Conservation (phyloP, 2,329 filamentous ascomycete genomes). For the Remersonia thermophila region DNA sequence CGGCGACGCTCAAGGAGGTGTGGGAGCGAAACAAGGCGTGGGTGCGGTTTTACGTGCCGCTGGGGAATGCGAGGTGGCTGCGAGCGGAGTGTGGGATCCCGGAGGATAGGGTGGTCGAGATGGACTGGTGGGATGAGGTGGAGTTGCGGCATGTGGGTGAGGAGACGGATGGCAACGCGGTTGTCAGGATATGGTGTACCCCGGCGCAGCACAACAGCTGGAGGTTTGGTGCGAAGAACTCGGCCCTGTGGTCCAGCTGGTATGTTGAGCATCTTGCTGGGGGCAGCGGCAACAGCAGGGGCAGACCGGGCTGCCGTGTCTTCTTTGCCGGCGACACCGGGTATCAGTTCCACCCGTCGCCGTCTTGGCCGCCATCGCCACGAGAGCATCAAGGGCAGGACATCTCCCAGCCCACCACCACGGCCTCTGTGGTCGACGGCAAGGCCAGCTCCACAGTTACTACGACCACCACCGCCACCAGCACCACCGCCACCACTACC, state of each 20-base stretch:
- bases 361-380: slow-evolving; percentile 16
- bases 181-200: slow-evolving; percentile 46
- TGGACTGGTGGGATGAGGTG: slow-evolving; percentile 65
- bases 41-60: slow-evolving; percentile 52
- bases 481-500: too few relatives aligned
- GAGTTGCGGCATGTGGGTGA: slow-evolving; percentile 27
- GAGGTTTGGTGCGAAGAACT: slow-evolving; percentile 43
- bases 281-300: not conserved
- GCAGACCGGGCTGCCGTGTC: slow-evolving; percentile 37
- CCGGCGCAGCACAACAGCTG: slow-evolving; percentile 58
- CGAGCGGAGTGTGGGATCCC: slow-evolving; percentile 37
- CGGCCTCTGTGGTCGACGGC: too few relatives aligned
- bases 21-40: slow-evolving; percentile 24
- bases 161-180: too few relatives aligned
- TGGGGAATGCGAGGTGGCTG: slow-evolving; percentile 58
- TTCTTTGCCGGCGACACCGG: slow-evolving; percentile 63
- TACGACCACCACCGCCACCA: too few relatives aligned
- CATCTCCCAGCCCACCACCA: not conserved
- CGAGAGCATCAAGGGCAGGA: not conserved
- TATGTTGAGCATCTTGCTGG: slow-evolving; percentile 29
- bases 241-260: slow-evolving; percentile 60
- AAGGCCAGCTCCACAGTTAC: too few relatives aligned
- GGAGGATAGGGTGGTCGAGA: slow-evolving; percentile 45
- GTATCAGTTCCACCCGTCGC: slow-evolving; percentile 30
- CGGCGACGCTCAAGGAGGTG: slow-evolving; percentile 29